Percentiles rank a stretch among this genome's conserved stretches.
phyloP scores from a whole-genome alignment of 768 basidiomycete genomes.

The Tricholoma flavovirens region DNA sequence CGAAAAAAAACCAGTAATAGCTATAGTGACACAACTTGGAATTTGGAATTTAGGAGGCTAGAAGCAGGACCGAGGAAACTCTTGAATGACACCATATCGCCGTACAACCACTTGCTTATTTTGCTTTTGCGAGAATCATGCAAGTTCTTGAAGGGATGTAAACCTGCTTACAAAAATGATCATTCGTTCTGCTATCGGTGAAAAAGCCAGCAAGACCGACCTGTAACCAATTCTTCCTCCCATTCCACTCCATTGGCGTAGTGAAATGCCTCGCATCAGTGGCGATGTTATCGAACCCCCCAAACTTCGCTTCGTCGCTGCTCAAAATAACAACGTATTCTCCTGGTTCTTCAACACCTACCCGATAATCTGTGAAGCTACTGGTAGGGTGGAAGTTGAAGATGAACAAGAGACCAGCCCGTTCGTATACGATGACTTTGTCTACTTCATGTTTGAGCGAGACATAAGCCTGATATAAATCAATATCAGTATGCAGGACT shows the following conservation, averaged over 20 bases:
- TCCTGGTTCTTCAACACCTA: conserved; percentile 82
- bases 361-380: conserved; percentile 90
- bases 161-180: conserved; percentile 37
- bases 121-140: conserved; percentile 53
- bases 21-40: too few relatives aligned
- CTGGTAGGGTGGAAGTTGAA: conserved; percentile 96
- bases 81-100: neutral
- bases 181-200: neutral
- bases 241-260: conserved; percentile 86
- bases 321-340: conserved; percentile 78
- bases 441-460: conserved; percentile 92
- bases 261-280: conserved; percentile 67
- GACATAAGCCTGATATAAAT: conserved; percentile 64
- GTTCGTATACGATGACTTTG: conserved; percentile 92
- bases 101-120: neutral
- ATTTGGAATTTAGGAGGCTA: too few relatives aligned
- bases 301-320: conserved; percentile 84
- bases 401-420: conserved; percentile 88
- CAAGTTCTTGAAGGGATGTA: conserved; percentile 67
- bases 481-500: neutral
- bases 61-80: neutral
- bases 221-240: conserved; percentile 86
- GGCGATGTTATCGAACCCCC: conserved; percentile 81
- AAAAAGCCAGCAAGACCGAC: conserved; percentile 30
- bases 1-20: neutral